Evolutionary conservation across 2,329 filamentous ascomycete genomes (phyloP), one percentile per base, ranked within the genome.

Genomic region (Orbilia blumenaviensis): DNA sequence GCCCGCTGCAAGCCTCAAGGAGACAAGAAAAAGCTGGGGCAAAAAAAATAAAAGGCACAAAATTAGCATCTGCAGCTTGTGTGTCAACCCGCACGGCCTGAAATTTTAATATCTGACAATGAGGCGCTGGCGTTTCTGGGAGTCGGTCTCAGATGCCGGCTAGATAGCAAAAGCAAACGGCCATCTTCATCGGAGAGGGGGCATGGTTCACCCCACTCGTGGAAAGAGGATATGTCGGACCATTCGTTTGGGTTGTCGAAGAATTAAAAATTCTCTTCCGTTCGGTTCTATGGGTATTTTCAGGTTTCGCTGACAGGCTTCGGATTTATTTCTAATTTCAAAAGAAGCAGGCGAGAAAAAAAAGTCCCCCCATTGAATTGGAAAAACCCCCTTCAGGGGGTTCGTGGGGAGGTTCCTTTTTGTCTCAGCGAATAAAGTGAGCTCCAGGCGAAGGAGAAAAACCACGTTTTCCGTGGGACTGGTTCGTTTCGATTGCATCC

Each of bases 401-500:
- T 56, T 56, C 52, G 52, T 56, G 52, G 52, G 52, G 52, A 56
- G 32, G 52, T 56, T 23, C 25, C 18, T 38, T 36, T n/a, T 42
- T 52, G 62, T 66, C 61, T 58, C 56, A 64, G 63, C 23, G 38
- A 60, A 69, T 52, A 64, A 67, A 73, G 71, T 56, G 71, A 68
- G 64, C 71, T 61, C 71, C 71, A 69, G 72, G 64, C 64, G 72
- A 76, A 67, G 58, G 58, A 61, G 56, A 61, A 44, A 69, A 76
- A 52, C 72, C 72, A 76, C 72, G 72, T 76, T 76, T 76, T 76
- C 56, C 58, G 60, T 66, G 63, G 56, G 56, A 52, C 54, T 69
- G 72, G 64, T 69, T 76, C 72, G 72, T 76, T 76, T 76, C 72
- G 72, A 76, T 76, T 44, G 54, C 29, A 56, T 56, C 27, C n/a